Conservation (phyloP, 306 rosid genomes). For the Vigna hirtella region DNA sequence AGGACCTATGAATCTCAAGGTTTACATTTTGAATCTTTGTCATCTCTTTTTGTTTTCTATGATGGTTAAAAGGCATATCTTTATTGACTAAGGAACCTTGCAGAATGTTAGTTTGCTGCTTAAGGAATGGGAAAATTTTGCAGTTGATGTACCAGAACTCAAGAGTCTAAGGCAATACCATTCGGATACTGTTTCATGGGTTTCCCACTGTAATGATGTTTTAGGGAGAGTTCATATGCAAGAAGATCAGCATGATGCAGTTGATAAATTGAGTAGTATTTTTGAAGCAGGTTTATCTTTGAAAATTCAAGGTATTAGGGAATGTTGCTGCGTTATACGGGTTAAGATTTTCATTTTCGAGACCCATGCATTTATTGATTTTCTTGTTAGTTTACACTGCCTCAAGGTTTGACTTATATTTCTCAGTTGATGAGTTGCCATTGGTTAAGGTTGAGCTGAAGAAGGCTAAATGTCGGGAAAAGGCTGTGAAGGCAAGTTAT, state of each 20-base stretch:
- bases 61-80: slow-evolving; percentile 31
- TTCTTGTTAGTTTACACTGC: slow-evolving; percentile 35
- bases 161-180: slow-evolving; percentile 71
- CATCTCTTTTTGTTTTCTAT: slow-evolving; percentile 20
- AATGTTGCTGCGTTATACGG: slow-evolving; percentile 30
- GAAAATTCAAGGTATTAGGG: slow-evolving; percentile 77
- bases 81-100: slow-evolving; percentile 48
- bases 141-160: slow-evolving; percentile 79
- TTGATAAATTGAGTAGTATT: slow-evolving; percentile 66
- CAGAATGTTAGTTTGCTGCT: slow-evolving; percentile 78
- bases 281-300: slow-evolving; percentile 72
- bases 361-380: slow-evolving; percentile 37
- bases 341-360: slow-evolving; percentile 20
- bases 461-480: slow-evolving; percentile 83
- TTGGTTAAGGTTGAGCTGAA: slow-evolving; percentile 79
- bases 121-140: slow-evolving; percentile 62
- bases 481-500: slow-evolving; percentile 64
- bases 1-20: slow-evolving; percentile 77
- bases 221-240: slow-evolving; percentile 58
- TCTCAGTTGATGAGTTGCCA: slow-evolving; percentile 84
- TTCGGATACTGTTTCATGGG: slow-evolving; percentile 73
- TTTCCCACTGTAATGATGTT: slow-evolving; percentile 61
- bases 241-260: slow-evolving; percentile 65
- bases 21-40: slow-evolving; percentile 43
- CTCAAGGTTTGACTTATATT: slow-evolving; percentile 47